Percentiles rank a stretch among this genome's conserved stretches.
These are phyloP conservation scores for Leccinum variicolor DNA, from an alignment of 768 basidiomycete genomes.

Conservation along the genomic window DNA sequence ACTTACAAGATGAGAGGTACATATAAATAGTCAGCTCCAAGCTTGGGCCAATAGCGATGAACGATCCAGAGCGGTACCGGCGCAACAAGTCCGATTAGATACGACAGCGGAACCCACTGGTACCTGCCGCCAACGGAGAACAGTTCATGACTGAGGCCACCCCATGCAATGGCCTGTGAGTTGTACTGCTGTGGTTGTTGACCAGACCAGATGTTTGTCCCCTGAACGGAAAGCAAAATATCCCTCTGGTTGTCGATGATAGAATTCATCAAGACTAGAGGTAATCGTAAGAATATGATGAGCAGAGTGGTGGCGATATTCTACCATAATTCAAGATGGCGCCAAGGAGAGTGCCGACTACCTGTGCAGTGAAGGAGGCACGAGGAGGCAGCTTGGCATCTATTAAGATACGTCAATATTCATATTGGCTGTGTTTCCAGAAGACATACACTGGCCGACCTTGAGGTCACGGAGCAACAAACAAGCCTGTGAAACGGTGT, in stretches of 20 bases:
- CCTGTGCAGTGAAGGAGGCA: slow-evolving; percentile 58
- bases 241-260: slow-evolving; percentile 50
- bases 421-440: slow-evolving; percentile 20
- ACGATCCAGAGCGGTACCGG: slow-evolving; percentile 42
- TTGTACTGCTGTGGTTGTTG: slow-evolving; percentile 30
- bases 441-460: slow-evolving; percentile 27
- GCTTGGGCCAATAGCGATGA: slow-evolving; percentile 35
- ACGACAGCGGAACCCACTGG: slow-evolving; percentile 40
- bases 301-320: background rate
- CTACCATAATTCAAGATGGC: slow-evolving; percentile 44
- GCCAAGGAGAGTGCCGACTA: slow-evolving; percentile 53
- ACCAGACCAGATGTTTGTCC: slow-evolving; percentile 40
- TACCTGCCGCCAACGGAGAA: slow-evolving; percentile 31
- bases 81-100: slow-evolving; percentile 30
- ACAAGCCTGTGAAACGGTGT: slow-evolving; percentile 46
- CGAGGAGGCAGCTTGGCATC: slow-evolving; percentile 60
- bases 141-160: slow-evolving; percentile 35
- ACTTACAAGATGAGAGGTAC: slow-evolving; percentile 28
- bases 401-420: slow-evolving; percentile 30
- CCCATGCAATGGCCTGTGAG: slow-evolving; percentile 37
- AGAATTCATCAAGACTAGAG: slow-evolving; percentile 55
- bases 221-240: slow-evolving; percentile 51
- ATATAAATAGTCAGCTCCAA: slow-evolving; percentile 25
- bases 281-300: slow-evolving; percentile 8
- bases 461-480: slow-evolving; percentile 60